phyloP scores from a whole-genome alignment of 2,329 filamentous ascomycete species.

The Aspergillus sp. region DNA sequence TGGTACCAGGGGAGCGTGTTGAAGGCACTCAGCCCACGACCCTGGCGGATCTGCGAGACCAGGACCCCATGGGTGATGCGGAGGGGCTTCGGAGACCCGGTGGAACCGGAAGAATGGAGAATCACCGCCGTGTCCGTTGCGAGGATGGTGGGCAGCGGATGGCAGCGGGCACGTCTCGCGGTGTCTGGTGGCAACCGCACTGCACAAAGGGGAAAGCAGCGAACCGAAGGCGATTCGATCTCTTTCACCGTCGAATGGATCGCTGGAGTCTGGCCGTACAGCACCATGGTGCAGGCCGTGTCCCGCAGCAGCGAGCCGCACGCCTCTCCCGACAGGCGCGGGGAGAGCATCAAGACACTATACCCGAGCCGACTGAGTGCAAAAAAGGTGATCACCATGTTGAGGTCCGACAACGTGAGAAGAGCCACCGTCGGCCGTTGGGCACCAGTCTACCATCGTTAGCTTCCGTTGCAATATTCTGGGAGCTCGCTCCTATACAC shows the following conservation, averaged over 20 bases:
- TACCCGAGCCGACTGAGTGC: slow-evolving; percentile 23
- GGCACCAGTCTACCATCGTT: too few relatives aligned
- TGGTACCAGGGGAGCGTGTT: slow-evolving; percentile 47
- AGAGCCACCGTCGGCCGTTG: background rate
- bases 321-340: slow-evolving; percentile 40
- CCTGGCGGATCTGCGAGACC: slow-evolving; percentile 33
- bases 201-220: slow-evolving; percentile 20
- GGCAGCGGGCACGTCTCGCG: background rate
- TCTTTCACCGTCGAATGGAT: slow-evolving; percentile 23
- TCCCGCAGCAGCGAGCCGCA: slow-evolving; percentile 40
- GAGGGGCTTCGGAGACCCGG: slow-evolving; percentile 47
- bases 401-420: background rate
- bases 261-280: slow-evolving; percentile 38
- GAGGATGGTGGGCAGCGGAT: slow-evolving; percentile 24
- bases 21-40: slow-evolving; percentile 40
- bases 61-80: slow-evolving; percentile 42
- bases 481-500: too few relatives aligned
- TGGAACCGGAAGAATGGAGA: slow-evolving; percentile 50
- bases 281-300: slow-evolving; percentile 31
- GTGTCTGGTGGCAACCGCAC: slow-evolving; percentile 5
- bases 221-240: slow-evolving; percentile 17
- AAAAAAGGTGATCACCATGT: background rate
- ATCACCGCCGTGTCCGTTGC: slow-evolving; percentile 37
- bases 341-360: slow-evolving; percentile 44
- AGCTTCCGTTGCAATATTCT: too few relatives aligned